These are phyloP conservation scores for Solanum chilense DNA, from an alignment of 257 asterid species.

Conservation along the genomic window DNA sequence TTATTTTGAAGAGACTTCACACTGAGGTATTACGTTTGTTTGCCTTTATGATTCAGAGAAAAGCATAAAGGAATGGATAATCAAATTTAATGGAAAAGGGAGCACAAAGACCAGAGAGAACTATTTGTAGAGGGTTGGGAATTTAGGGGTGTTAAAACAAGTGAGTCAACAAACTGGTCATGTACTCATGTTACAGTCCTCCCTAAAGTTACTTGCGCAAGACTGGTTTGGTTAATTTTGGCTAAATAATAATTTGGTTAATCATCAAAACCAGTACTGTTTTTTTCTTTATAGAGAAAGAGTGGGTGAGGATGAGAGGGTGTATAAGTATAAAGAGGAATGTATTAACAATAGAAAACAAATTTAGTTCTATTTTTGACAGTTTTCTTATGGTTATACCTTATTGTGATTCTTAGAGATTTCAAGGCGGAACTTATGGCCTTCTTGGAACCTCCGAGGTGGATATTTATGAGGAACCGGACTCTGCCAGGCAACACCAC, in stretches of 20 bases:
- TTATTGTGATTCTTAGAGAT: slow-evolving; percentile 40
- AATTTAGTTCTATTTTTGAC: background rate
- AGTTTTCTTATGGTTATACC: background rate
- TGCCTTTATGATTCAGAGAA: background rate
- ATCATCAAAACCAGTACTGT: background rate
- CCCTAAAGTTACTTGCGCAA: background rate
- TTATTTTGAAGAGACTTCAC: slow-evolving; percentile 67
- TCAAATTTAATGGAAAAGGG: background rate
- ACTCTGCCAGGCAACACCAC: slow-evolving; percentile 46
- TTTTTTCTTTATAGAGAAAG: background rate
- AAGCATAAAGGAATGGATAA: background rate
- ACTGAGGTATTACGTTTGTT: slow-evolving; percentile 44
- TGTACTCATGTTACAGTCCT: background rate
- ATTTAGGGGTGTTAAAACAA: background rate
- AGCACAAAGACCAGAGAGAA: background rate
- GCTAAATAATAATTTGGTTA: background rate
- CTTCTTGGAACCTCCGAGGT: slow-evolving; percentile 67
- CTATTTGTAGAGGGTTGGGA: background rate
- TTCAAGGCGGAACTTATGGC: slow-evolving; percentile 80
- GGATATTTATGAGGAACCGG: slow-evolving; percentile 60
- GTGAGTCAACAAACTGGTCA: background rate
- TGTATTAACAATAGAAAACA: background rate
- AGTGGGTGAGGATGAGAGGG: background rate
- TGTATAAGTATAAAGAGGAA: background rate
- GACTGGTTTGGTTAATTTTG: background rate